phyloP scores from a whole-genome alignment of 2,329 filamentous ascomycete species.

The Cordyceps tenuipes region DNA sequence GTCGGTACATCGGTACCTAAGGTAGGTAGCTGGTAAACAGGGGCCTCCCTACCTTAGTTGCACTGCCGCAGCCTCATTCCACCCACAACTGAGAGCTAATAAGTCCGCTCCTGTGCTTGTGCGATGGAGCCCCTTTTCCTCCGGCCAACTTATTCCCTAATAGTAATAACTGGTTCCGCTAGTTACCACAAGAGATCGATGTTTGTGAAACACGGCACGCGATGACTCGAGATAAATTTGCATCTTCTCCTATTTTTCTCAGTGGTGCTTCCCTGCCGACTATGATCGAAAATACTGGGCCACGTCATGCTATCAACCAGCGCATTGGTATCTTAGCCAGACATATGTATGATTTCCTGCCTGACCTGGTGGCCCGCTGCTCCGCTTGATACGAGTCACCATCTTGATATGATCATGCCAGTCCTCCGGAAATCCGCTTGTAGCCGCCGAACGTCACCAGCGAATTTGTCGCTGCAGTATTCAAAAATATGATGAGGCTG shows the following conservation, averaged over 20 bases:
- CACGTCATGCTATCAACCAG: not conserved
- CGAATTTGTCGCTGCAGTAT: conserved; percentile 80
- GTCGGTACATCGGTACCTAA: no score
- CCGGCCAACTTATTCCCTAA: not conserved
- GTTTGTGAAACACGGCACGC: not conserved
- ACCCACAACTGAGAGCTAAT: not conserved
- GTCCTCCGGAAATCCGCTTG: conserved; percentile 24
- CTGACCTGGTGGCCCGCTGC: not conserved
- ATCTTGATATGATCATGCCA: not conserved
- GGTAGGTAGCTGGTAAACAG: not conserved
- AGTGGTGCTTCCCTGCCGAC: no score
- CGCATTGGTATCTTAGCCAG: not conserved
- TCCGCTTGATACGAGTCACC: not conserved
- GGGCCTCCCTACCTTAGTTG: not conserved
- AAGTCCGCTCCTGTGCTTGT: not conserved
- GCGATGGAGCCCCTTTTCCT: not conserved
- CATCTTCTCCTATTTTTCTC: not conserved
- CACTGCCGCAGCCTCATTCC: not conserved
- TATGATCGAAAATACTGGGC: not conserved
- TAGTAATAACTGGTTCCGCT: no score
- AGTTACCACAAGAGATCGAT: not conserved
- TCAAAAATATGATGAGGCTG: conserved; percentile 9
- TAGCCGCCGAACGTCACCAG: conserved; percentile 92
- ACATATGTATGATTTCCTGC: not conserved
- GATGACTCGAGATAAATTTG: not conserved